Conservation (phyloP, 306 rosid species). For the Luffa aegyptiaca region DNA sequence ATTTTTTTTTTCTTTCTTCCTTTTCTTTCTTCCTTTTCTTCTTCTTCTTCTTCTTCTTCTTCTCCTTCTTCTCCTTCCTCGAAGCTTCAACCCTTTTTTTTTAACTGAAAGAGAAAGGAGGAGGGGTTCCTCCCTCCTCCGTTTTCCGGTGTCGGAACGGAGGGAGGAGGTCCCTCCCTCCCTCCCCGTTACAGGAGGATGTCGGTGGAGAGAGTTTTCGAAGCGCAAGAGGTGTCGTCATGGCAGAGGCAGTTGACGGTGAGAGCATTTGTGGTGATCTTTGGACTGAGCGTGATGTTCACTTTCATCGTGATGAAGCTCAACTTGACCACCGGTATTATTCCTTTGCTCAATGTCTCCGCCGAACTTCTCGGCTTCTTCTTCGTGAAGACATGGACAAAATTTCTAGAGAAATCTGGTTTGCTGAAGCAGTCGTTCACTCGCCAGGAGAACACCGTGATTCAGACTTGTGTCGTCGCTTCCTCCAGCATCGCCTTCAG, state of each 20-base stretch:
- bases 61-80: no score
- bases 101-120: no score
- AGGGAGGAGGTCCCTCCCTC: no score
- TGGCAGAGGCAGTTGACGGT: conserved; percentile 11
- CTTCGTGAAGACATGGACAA: conserved; percentile 17
- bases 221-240: conserved; percentile 2
- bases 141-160: no score
- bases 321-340: conserved; percentile 8
- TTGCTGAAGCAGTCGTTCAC: not conserved
- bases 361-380: conserved; percentile 15
- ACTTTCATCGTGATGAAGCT: conserved; percentile 12
- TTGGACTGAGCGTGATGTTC: conserved; percentile 13
- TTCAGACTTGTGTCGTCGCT: conserved; percentile 18
- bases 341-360: conserved; percentile 13
- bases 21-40: no score
- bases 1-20: no score
- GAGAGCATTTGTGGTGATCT: conserved; percentile 5
- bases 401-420: conserved; percentile 10
- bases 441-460: conserved; percentile 18
- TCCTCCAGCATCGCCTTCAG: conserved; percentile 17
- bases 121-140: no score
- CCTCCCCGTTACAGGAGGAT: no score
- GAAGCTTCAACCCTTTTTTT: no score
- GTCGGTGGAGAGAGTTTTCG: not conserved
- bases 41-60: no score